phyloP scores from a whole-genome alignment of 179 eudicot species.

The Silene coronaria region DNA sequence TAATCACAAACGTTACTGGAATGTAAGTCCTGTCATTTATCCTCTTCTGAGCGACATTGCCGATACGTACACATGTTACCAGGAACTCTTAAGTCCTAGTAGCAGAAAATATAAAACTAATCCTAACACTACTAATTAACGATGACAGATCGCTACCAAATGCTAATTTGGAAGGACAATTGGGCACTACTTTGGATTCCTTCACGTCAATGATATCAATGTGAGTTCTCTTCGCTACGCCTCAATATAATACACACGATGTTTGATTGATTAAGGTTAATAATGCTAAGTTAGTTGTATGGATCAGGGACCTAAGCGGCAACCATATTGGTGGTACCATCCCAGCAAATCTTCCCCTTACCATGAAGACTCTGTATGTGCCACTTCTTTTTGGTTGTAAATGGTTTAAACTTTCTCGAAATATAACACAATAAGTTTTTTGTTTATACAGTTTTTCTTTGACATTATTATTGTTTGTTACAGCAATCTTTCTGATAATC shows the following conservation, averaged over 20 bases:
- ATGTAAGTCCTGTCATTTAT: conserved; percentile 39
- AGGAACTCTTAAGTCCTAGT: no score
- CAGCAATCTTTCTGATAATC: conserved; percentile 78
- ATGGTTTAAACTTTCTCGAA: background rate
- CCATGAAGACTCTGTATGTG: conserved; percentile 72
- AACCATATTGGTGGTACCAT: conserved; percentile 88
- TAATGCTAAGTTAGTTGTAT: conserved; percentile 12
- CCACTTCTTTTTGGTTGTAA: background rate
- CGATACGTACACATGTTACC: no score
- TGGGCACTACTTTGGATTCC: conserved; percentile 65
- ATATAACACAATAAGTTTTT: background rate
- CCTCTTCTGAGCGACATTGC: no score
- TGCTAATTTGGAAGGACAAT: conserved; percentile 78
- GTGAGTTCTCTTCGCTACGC: conserved; percentile 34
- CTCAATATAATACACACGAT: background rate
- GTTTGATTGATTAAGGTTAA: background rate
- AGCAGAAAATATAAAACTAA: no score
- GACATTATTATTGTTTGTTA: conserved; percentile 25
- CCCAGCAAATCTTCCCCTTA: conserved; percentile 73
- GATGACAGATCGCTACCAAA: conserved; percentile 44
- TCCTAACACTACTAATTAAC: conserved; percentile 17
- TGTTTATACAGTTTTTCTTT: background rate
- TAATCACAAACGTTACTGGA: conserved; percentile 48
- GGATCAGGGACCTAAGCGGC: conserved; percentile 65
- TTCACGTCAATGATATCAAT: conserved; percentile 64